Conservation (phyloP, 2,329 filamentous ascomycete species). For the Aspergillus sp. region DNA sequence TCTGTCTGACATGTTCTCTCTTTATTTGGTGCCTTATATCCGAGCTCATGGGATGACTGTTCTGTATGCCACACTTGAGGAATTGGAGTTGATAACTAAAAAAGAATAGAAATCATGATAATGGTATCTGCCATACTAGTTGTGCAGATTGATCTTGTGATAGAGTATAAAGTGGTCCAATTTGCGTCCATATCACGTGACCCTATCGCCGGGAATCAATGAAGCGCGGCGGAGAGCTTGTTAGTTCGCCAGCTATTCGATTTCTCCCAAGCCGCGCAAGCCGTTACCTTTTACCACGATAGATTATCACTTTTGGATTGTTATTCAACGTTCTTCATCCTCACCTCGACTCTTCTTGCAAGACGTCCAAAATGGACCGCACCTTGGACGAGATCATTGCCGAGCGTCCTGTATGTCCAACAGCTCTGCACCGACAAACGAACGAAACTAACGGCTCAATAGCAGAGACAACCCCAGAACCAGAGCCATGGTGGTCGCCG, state of each 20-base stretch:
- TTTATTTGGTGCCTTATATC: background rate
- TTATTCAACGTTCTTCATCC: slow-evolving; percentile 1
- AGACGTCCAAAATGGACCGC: slow-evolving; percentile 49
- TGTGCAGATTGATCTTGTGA: no score
- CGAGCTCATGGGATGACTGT: background rate
- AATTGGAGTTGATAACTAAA: no score
- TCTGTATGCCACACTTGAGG: background rate
- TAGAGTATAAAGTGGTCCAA: no score
- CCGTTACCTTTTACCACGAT: background rate
- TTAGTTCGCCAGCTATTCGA: background rate
- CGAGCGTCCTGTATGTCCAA: slow-evolving; percentile 49
- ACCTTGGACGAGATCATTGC: slow-evolving; percentile 59
- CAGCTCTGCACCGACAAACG: background rate
- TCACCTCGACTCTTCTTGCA: slow-evolving; percentile 1
- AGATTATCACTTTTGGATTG: slow-evolving; percentile 1
- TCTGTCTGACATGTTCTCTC: slow-evolving; percentile 2
- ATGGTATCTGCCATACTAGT: no score
- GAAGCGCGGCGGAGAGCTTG: background rate
- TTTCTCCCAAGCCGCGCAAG: background rate
- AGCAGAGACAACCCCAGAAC: slow-evolving; percentile 6
- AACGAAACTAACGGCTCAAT: slow-evolving; percentile 14
- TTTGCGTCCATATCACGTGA: background rate
- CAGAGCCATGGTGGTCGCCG: slow-evolving; percentile 32
- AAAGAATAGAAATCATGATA: no score
- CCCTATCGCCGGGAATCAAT: background rate